Base-by-base conservation (phyloP, 140 eudicot genomes). In the Senecio squalidus region DNA sequence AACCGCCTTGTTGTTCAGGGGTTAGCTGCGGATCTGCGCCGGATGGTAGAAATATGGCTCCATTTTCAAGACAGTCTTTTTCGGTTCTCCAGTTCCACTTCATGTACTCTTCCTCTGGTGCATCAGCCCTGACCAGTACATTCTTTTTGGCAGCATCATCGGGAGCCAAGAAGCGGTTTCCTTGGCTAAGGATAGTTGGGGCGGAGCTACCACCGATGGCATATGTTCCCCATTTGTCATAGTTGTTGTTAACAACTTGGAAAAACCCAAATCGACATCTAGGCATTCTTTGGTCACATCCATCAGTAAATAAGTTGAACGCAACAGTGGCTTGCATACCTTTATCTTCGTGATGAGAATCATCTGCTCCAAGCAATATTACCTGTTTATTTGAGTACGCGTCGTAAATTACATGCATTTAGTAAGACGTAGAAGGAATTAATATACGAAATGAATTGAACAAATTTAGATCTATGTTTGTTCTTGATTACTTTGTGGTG, bases 221-320 rank as follows among this genome's bases (percentile, higher is more conserved):
- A 9, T 91, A 91, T 9, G 63, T 24, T 25, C 89, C 82, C 96
- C 98, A 91, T 60, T 77, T 76, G 9, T 70, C 60, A 38, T 91
- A 91, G 4, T 86, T 69, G 50, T 91, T 91, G 92, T 91, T 91
- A n/a, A 81, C 96, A 0, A 91, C 98, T 25, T 91, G 98, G 63
- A 94, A 87, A 54, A 86, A 86, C 18, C 98, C 98, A 22, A 40
- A 67, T 6, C 96, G 88, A 27, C 90, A 74, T 57, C 96, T 81
- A 4, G 98, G 98, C 96, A 91, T 81, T 53, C 98, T 80, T 46
- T 91, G 98, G 15, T 53, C 54, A 71, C 96, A 86, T 27, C 64
- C 67, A 5, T 94, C 59, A 6, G 85, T 80, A 25, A 91, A 91
- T 61, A 68, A 52, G 77, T 91, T 91, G 64, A 63, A 83, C 11